phyloP scores from a whole-genome alignment of 345 rosid genomes.

The Mangifera indica region DNA sequence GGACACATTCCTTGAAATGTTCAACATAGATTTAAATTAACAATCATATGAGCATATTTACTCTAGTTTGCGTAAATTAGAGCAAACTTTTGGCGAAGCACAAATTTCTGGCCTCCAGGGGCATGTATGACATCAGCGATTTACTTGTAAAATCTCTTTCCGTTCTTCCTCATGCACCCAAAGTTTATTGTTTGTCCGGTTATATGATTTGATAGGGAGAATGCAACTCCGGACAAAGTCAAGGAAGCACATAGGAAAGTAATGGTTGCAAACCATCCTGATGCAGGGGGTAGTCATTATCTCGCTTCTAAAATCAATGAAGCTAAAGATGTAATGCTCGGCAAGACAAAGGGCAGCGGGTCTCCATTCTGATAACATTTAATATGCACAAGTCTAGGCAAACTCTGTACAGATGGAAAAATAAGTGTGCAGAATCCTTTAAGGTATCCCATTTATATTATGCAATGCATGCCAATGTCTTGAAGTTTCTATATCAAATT shows the following conservation, averaged over 20 bases:
- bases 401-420: not conserved
- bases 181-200: not conserved
- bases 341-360: slow-evolving; percentile 61
- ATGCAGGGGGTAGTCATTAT: slow-evolving; percentile 92
- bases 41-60: not conserved
- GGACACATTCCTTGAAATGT: not conserved
- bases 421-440: not conserved
- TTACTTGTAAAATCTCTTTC: not conserved
- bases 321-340: slow-evolving; percentile 83
- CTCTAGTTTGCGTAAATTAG: not conserved
- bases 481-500: not conserved
- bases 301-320: slow-evolving; percentile 91
- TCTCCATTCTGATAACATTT: slow-evolving; percentile 55
- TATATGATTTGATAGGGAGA: slow-evolving; percentile 50
- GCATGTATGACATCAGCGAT: not conserved
- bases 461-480: not conserved
- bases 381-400: not conserved
- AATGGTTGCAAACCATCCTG: slow-evolving; percentile 94
- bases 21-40: not conserved
- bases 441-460: not conserved
- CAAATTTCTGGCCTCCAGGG: not conserved
- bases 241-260: slow-evolving; percentile 89
- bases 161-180: not conserved
- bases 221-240: slow-evolving; percentile 59
- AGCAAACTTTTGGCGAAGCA: not conserved